Evolutionary conservation across 2,329 filamentous ascomycete genomes (phyloP).

Genomic region (Lithohypha guttulata): DNA sequence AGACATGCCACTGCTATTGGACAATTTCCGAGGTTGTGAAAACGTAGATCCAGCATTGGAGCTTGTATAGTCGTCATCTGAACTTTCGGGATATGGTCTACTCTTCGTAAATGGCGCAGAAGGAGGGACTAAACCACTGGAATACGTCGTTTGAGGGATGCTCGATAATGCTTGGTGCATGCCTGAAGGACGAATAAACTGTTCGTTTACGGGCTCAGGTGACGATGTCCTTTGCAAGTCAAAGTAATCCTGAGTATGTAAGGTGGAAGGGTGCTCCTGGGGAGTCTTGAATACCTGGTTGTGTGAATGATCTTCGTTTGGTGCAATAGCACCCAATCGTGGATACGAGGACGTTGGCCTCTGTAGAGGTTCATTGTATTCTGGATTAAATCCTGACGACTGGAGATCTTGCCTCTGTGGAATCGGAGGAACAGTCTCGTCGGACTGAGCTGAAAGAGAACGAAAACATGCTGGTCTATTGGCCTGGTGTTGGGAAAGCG

Average conservation of each 20-base stretch:
- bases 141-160: slow-evolving; percentile 15
- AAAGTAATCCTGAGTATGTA: slow-evolving; percentile 22
- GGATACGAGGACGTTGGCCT: slow-evolving; percentile 67
- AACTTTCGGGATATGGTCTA: slow-evolving; percentile 47
- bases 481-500: slow-evolving; percentile 56
- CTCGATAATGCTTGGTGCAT: slow-evolving; percentile 5
- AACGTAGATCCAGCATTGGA: slow-evolving; percentile 50
- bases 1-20: slow-evolving; percentile 56
- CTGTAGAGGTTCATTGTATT: slow-evolving; percentile 35
- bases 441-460: slow-evolving; percentile 54
- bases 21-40: slow-evolving; percentile 58
- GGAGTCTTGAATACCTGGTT: slow-evolving; percentile 23
- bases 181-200: neutral
- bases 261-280: slow-evolving; percentile 6
- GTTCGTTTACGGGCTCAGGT: slow-evolving; percentile 16
- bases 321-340: slow-evolving; percentile 53
- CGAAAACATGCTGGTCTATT: slow-evolving; percentile 66
- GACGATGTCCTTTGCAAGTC: slow-evolving; percentile 18
- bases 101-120: slow-evolving; percentile 10
- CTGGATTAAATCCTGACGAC: slow-evolving; percentile 24
- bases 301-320: slow-evolving; percentile 32
- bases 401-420: slow-evolving; percentile 34
- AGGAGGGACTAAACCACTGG: slow-evolving; percentile 15
- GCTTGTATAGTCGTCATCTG: slow-evolving; percentile 59
- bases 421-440: slow-evolving; percentile 25